Evolutionary conservation across 2,329 filamentous ascomycete species (phyloP), one percentile per base, ranked within the genome.

Genomic region (Zarea fungicola): DNA sequence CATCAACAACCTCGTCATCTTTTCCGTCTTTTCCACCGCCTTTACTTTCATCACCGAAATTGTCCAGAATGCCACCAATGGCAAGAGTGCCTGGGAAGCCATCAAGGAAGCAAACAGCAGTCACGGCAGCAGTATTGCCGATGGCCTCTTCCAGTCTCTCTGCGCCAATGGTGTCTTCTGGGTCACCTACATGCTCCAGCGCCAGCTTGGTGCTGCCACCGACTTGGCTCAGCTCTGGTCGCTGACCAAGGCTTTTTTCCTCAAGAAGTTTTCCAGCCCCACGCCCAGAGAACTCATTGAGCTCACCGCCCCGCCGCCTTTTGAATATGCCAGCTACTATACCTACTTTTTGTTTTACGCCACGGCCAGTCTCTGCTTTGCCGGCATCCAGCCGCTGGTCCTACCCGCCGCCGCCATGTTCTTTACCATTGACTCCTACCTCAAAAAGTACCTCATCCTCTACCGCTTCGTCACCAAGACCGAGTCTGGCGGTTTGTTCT

Each of bases 391-490:
- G 66, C 93, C 93, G 0, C 76, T 97, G 21, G 86, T 93, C 2
- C 76, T 99, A 7, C 83, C 88, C 0, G 87, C 95, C 32, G 89
- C 88, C 1, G 90, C 91, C 2, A 69, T 96, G 25, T 99, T 96
- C 74, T 97, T 97, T 65, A 72, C 74, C 44, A 74, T 99, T 43
- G 93, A 99, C 65, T 84, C 84, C 5, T 89, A 85, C 68, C 75
- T 97, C 62, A 96, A 96, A 77, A 97, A 97, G 70, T 99, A 99
- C 62, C 74, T 96, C 39, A 71, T 97, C 32, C 78, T 97, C 56
- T 96, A 99, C 68, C 86, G 96, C 55, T 97, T 96, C 62, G 80
- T 95, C 55, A 99, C 93, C 40, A 99, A 97, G 73, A 96, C 86
- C 23, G 93, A 99, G 63, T 96, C 91, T 0, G 93, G 91, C 8